Evolutionary conservation across 108 stramenopile genomes (phyloP).

Genomic region (Fragilariopsis cylindrus): DNA sequence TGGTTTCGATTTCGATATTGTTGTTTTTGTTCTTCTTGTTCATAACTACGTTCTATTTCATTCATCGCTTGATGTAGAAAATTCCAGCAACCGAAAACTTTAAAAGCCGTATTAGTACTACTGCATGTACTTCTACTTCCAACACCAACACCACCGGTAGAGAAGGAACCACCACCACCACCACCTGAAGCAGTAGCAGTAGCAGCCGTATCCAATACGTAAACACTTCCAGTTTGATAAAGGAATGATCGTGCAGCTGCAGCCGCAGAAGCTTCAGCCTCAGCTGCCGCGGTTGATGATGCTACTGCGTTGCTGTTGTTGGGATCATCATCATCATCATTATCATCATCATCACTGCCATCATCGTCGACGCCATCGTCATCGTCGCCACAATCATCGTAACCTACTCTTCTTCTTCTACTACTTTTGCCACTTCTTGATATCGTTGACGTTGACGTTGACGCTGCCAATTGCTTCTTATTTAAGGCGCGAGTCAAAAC

Average conservation of each 20-base stretch:
- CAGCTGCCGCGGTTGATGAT: not conserved
- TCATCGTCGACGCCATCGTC: too few species aligned
- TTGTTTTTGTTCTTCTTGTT: not conserved
- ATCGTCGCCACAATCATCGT: not conserved
- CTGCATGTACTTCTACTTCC: too few species aligned
- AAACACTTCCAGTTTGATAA: conserved; percentile 69
- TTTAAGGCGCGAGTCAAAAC: conserved; percentile 10
- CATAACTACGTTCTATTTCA: conserved; percentile 72
- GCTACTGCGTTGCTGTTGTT: too few species aligned
- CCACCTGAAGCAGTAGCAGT: too few species aligned
- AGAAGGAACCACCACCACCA: too few species aligned
- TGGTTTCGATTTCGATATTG: conserved; percentile 9
- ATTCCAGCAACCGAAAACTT: conserved; percentile 81
- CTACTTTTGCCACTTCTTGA: not conserved
- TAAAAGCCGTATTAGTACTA: conserved; percentile 36
- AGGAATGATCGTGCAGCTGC: conserved; percentile 67
- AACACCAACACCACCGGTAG: too few species aligned
- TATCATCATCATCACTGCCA: too few species aligned
- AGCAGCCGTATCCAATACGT: conserved; percentile 72
- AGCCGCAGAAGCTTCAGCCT: conserved; percentile 36
- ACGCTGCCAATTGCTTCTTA: too few species aligned
- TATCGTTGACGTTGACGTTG: not conserved
- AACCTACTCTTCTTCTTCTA: not conserved
- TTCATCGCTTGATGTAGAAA: conserved; percentile 80
- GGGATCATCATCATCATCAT: too few species aligned